Conservation (phyloP, 139 green algal species). For the Pleodorina starrii region DNA sequence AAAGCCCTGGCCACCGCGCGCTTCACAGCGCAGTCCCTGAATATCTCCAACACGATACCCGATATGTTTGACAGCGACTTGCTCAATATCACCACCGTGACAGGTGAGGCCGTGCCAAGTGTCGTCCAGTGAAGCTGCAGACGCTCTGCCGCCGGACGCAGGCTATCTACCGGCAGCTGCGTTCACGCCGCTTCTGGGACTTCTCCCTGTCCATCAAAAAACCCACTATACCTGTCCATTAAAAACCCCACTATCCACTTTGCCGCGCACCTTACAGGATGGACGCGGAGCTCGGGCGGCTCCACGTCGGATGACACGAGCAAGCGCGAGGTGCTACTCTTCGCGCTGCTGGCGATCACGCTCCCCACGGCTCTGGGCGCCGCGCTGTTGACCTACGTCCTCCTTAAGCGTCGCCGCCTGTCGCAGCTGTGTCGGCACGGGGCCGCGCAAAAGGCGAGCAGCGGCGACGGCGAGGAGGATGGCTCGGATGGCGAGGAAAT, state of each 20-base stretch:
- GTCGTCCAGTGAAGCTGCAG: too few relatives aligned
- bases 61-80: conserved; percentile 4
- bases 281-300: neutral
- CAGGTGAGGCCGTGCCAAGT: neutral
- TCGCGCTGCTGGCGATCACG: conserved; percentile 25
- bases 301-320: neutral
- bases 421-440: neutral
- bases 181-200: too few relatives aligned
- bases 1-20: neutral
- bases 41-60: conserved; percentile 36
- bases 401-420: conserved; percentile 28
- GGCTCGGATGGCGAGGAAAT: neutral
- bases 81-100: neutral
- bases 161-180: too few relatives aligned
- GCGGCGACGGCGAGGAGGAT: neutral
- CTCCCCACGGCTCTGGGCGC: conserved; percentile 16
- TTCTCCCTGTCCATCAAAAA: too few relatives aligned
- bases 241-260: too few relatives aligned
- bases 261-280: neutral
- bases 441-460: neutral
- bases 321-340: conserved; percentile 4
- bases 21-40: neutral
- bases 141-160: too few relatives aligned
- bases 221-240: too few relatives aligned
- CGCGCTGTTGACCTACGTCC: neutral